Conservation (phyloP, 129 eudicot species). For the Flaveria bidentis region DNA sequence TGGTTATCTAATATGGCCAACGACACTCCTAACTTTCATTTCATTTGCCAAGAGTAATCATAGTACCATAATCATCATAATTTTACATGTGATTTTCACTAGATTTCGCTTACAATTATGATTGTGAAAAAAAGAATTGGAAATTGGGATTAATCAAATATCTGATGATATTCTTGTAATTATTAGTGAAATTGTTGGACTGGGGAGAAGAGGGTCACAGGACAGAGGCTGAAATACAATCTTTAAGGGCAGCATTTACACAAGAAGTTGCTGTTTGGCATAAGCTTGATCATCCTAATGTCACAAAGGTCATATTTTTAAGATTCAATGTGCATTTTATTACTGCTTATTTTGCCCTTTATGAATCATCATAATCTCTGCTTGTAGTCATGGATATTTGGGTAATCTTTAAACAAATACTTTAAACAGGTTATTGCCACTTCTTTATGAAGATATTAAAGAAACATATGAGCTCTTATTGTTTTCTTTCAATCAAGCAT, state of each 20-base stretch:
- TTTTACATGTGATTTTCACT: too few relatives aligned
- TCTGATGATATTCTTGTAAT: slow-evolving; percentile 10
- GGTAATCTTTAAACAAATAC: background rate
- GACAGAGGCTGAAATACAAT: slow-evolving; percentile 76
- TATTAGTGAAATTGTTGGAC: slow-evolving; percentile 77
- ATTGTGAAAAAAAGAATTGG: background rate
- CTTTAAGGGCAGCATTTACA: slow-evolving; percentile 80
- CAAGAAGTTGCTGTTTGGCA: slow-evolving; percentile 98
- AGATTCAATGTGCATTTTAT: background rate
- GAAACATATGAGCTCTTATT: too few relatives aligned
- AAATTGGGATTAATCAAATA: background rate
- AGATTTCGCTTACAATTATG: too few relatives aligned
- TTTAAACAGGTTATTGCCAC: background rate
- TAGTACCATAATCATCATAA: too few relatives aligned
- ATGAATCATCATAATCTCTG: background rate
- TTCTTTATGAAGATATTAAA: background rate
- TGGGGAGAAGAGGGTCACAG: slow-evolving; percentile 97
- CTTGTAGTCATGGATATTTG: slow-evolving; percentile 1
- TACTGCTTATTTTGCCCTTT: slow-evolving; percentile 1
- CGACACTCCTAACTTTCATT: background rate
- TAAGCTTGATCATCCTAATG: slow-evolving; percentile 90
- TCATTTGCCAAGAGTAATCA: background rate
- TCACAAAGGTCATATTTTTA: slow-evolving; percentile 64
- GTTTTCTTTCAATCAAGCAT: background rate
- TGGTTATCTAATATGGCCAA: background rate